Evolutionary conservation across 305 asterid genomes (phyloP), one percentile per base, ranked within the genome.

Genomic region (Rubia tinctorum): DNA sequence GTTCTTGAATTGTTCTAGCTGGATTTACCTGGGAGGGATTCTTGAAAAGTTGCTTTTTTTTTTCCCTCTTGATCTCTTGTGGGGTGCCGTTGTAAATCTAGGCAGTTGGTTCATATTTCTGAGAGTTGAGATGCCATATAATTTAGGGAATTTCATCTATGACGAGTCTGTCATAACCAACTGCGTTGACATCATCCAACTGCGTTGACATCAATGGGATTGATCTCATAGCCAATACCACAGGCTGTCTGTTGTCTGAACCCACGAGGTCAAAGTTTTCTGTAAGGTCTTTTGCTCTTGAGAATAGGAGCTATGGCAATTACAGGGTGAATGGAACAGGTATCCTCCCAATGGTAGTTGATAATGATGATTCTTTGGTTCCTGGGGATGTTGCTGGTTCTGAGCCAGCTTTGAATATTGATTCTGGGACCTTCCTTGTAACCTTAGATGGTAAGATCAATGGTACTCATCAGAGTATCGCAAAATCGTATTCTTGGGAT

Each of bases 251-350:
- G 69, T 80, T 86, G 56, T 79, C 83, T 13, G 88, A 85, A 47
- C 77, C 85, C 49, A 66, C 82, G 65, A 78, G 85, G 84, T 80
- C 92, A 69, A 87, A 86, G 80, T 81, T 78, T 69, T 87, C 90
- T 60, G 34, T 73, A 75, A 76, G 73, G 49, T 69, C 88, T 34
- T 63, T 75, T 55, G 44, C 82, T 73, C 77, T 53, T 64, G 87
- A 88, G 72, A 83, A 62, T 71, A 70, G 75, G 69, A 77, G 66
- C 44, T 74, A 82, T 59, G 62, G 56, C 9, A 67, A 68, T 34
- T 47, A 63, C 73, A 78, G 23, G 37, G 72, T 73, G 23, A 82
- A 71, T 75, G 90, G 85, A 79, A 70, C 75, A 11, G 77, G 61
- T 69, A 74, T 81, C 22, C 79, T 75, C 61, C 56, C 71, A 30